Evolutionary conservation across 2,329 filamentous ascomycete genomes (phyloP).

Genomic region (Ciborinia camelliae): DNA sequence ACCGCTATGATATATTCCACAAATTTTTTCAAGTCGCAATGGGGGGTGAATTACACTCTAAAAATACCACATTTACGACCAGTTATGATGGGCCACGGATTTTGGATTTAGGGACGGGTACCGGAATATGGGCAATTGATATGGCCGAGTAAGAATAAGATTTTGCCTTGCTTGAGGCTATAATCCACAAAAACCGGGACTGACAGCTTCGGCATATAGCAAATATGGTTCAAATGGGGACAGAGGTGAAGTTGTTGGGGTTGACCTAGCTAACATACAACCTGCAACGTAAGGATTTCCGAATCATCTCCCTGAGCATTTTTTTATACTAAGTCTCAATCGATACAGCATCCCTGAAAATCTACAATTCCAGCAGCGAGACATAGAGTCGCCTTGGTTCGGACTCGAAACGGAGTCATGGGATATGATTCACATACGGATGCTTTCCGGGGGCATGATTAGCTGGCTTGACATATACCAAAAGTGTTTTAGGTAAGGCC

Average conservation of each 20-base stretch:
- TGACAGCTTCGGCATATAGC: slow-evolving; percentile 18
- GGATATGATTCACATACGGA: slow-evolving; percentile 79
- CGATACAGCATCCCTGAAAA: slow-evolving; percentile 64
- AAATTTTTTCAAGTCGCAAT: slow-evolving; percentile 69
- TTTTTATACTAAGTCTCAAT: not conserved
- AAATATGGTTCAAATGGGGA: slow-evolving; percentile 13
- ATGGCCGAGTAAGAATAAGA: slow-evolving; percentile 65
- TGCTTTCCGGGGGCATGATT: slow-evolving; percentile 72
- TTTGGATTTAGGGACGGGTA: slow-evolving; percentile 75
- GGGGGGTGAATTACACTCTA: slow-evolving; percentile 46
- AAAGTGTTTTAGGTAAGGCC: slow-evolving; percentile 61
- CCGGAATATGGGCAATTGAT: slow-evolving; percentile 87
- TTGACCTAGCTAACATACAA: slow-evolving; percentile 61
- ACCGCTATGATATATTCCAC: slow-evolving; percentile 79
- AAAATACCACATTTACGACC: slow-evolving; percentile 32
- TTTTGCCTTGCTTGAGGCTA: not conserved
- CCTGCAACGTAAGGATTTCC: slow-evolving; percentile 47
- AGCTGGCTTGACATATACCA: slow-evolving; percentile 74
- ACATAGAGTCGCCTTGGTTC: slow-evolving; percentile 74
- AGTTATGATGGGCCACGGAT: slow-evolving; percentile 42
- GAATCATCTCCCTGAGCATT: not conserved
- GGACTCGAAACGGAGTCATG: slow-evolving; percentile 40
- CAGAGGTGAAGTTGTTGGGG: slow-evolving; percentile 51
- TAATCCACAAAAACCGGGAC: not conserved
- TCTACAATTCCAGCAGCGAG: slow-evolving; percentile 65